A percentile compares a stretch with the other conserved stretches of the same genome.
These are phyloP conservation scores for Cystobasidium sp. DNA, from an alignment of 1,284 basidiomycete species.

Conservation along the genomic window DNA sequence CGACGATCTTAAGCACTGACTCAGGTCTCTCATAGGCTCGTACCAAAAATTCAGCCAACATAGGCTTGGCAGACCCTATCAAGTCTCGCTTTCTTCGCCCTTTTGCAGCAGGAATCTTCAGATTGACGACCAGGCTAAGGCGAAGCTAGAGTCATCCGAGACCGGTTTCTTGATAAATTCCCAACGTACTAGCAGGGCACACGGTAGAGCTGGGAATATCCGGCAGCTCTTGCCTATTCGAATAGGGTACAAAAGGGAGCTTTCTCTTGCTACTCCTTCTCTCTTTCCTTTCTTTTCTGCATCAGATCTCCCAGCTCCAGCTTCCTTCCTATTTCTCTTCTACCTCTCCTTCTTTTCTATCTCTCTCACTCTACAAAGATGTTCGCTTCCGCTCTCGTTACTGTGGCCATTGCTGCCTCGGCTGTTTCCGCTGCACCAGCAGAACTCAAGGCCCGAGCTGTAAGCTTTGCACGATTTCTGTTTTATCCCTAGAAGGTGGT, in stretches of 20 bases:
- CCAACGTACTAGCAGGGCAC: neutral
- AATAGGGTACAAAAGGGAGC: constrained; percentile 8
- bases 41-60: too few relatives aligned
- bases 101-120: neutral
- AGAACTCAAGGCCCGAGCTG: constrained; percentile 9
- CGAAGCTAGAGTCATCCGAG: neutral
- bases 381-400: constrained; percentile 6
- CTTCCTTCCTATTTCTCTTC: neutral
- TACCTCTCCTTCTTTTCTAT: neutral
- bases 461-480: neutral
- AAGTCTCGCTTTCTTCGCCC: neutral
- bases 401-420: constrained; percentile 19
- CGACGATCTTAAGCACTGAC: neutral
- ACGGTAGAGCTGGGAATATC: neutral
- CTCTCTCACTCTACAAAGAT: neutral
- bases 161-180: too few relatives aligned
- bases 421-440: constrained; percentile 16
- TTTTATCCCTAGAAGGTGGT: too few relatives aligned
- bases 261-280: too few relatives aligned
- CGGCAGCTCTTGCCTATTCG: neutral
- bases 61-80: neutral
- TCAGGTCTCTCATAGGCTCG: neutral
- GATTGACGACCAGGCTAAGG: neutral
- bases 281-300: constrained; percentile 4
- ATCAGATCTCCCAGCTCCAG: neutral